These are phyloP conservation scores for Coemansia sp. DNA, from an alignment of 192 early-diverging fungal species.

Conservation along the genomic window DNA sequence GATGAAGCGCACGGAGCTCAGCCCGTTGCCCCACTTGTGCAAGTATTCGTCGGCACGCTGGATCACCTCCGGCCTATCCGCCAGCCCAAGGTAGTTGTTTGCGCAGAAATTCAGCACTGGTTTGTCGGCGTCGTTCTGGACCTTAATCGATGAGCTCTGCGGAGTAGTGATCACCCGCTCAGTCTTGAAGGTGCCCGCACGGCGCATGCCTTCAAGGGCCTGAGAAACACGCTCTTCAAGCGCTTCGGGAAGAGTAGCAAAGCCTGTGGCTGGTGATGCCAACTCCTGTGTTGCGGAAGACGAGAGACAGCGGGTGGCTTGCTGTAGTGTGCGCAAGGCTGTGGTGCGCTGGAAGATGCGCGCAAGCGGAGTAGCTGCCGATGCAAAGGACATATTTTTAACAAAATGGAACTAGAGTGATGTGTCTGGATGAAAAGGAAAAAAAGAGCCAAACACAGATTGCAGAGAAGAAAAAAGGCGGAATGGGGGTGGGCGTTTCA, in stretches of 20 bases:
- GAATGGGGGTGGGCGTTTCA: background rate
- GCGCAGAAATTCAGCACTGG: conserved; percentile 68
- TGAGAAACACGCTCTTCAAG: conserved; percentile 47
- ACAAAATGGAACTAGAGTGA: background rate
- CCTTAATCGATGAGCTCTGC: conserved; percentile 57
- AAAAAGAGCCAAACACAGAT: background rate
- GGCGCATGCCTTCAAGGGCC: conserved; percentile 58
- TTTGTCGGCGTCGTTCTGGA: conserved; percentile 37
- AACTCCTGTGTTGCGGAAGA: background rate
- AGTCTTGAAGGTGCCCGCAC: conserved; percentile 66
- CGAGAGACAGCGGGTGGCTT: background rate
- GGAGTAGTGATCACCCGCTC: conserved; percentile 65
- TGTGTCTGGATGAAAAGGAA: background rate
- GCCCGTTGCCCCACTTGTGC: conserved; percentile 61
- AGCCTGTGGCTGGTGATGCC: background rate
- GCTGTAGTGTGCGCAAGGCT: background rate
- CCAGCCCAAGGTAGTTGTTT: conserved; percentile 71
- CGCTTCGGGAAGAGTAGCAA: conserved; percentile 26
- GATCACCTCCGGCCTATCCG: conserved; percentile 60
- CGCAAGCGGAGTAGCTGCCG: background rate
- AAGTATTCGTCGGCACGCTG: conserved; percentile 56
- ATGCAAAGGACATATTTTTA: background rate
- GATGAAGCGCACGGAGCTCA: conserved; percentile 71
- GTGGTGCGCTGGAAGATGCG: background rate
- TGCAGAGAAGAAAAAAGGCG: background rate